Evolutionary conservation across 768 basidiomycete genomes (phyloP), one percentile per base, ranked within the genome.

Genomic region (Suillus subaureus): DNA sequence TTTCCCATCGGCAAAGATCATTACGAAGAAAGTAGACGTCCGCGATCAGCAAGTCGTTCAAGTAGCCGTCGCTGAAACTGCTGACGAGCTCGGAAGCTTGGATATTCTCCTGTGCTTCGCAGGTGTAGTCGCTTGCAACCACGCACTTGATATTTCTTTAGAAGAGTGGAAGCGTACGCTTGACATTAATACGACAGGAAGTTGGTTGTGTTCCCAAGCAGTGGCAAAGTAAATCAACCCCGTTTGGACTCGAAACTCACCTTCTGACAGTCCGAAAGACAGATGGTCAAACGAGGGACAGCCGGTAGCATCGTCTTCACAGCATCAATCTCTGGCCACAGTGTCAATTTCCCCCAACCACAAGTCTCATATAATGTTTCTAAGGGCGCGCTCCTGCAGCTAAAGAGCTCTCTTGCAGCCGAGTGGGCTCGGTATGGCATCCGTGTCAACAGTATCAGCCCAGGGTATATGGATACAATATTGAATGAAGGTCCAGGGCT

Each of bases 181-280:
- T 31, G 81, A 83, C 54, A 71, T 81, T 49, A 84, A 82, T 62
- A 77, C 78, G 21, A 84, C 79, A 6, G 83, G 82, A 23, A 80
- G 80, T 55, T 83, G 79, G 80, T 65, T 82, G 58, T 83, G 81
- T 63, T 81, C 81, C 11, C 78, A 81, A 64, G 75, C 80, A 0
- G 80, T 78, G 37, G 78, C 76, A 60, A 80, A 73, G 83, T 79
- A 57, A 60, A 70, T 71, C 28, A 6, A 39, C 11, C 62, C 4
- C 6, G 8, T 57, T 39, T 42, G 11, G 40, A 26, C 31, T 64
- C 18, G 6, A 16, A 8, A 7, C 16, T 6, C 21, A 6, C 18
- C 7, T 61, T 49, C 26, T 64, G 39, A 60, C 28, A 49, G 15
- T 39, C 23, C 62, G 26, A 60, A 60, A 82, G 82, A 23, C 72